Percentiles rank a stretch among this genome's conserved stretches.
Evolutionary conservation across 2,329 filamentous ascomycete genomes (phyloP).

Genomic region (Madurella mycetomatis): DNA sequence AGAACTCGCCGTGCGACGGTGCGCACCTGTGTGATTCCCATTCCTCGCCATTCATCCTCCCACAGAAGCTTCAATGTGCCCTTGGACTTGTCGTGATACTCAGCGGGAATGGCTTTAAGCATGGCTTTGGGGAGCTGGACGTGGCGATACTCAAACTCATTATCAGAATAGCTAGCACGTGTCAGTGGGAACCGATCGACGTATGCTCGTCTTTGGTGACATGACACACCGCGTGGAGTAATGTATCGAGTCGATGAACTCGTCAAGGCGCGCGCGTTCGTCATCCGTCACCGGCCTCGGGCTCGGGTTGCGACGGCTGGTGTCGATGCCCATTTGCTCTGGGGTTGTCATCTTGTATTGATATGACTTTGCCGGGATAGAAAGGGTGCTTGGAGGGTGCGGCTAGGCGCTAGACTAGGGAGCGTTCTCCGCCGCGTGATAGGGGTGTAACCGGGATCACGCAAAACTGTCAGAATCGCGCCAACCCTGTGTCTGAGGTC

Average conservation of each 20-base stretch:
- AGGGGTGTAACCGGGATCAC: neutral
- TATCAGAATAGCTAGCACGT: slow-evolving; percentile 75
- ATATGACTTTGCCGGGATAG: neutral
- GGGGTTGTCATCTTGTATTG: slow-evolving; percentile 25
- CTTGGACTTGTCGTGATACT: slow-evolving; percentile 59
- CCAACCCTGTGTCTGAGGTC: neutral
- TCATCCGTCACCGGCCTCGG: slow-evolving; percentile 74
- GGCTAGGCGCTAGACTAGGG: neutral
- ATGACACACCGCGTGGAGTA: slow-evolving; percentile 77
- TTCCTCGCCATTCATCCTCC: slow-evolving; percentile 97
- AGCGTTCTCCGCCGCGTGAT: neutral
- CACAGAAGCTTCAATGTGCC: slow-evolving; percentile 93
- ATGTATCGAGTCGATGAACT: slow-evolving; percentile 90
- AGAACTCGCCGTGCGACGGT: neutral
- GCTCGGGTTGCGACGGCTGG: slow-evolving; percentile 77
- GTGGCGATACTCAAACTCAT: slow-evolving; percentile 92
- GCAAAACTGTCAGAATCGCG: slow-evolving; percentile 1
- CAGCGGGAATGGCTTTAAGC: slow-evolving; percentile 93
- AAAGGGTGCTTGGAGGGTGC: neutral
- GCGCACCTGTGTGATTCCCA: slow-evolving; percentile 92
- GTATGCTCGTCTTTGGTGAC: neutral
- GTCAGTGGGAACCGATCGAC: slow-evolving; percentile 17
- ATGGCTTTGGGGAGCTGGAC: slow-evolving; percentile 97
- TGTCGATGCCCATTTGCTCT: slow-evolving; percentile 63
- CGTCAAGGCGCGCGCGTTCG: slow-evolving; percentile 79